A percentile compares a stretch with the other conserved stretches of the same genome.
Evolutionary conservation across 129 eudicot genomes (phyloP).

Genomic region (Artemisia annua): DNA sequence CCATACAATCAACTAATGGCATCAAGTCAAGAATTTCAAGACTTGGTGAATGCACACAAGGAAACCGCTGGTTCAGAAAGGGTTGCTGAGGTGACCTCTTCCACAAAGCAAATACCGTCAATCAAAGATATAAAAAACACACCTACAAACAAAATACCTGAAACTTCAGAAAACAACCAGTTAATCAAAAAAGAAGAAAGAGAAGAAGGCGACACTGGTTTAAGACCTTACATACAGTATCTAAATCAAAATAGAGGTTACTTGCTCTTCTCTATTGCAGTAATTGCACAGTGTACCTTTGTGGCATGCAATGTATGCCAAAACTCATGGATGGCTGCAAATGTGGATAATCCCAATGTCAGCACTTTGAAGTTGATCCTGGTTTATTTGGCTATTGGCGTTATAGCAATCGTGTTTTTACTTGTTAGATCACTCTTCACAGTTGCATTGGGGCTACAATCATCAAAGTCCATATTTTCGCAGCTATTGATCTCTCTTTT

Average conservation of each 20-base stretch:
- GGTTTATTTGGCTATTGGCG: constrained; percentile 75
- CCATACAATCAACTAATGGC: constrained; percentile 66
- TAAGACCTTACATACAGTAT: constrained; percentile 74
- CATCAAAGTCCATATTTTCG: constrained; percentile 76
- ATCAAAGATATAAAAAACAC: constrained; percentile 43
- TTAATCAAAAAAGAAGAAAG: constrained; percentile 89
- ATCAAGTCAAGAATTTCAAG: constrained; percentile 69
- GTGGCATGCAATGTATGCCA: constrained; percentile 67
- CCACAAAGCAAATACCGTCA: constrained; percentile 35
- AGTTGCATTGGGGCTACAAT: constrained; percentile 69
- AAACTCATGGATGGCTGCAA: constrained; percentile 97
- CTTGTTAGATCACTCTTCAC: constrained; percentile 60
- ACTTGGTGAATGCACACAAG: constrained; percentile 88
- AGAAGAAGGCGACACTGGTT: constrained; percentile 87
- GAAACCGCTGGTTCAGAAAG: constrained; percentile 85
- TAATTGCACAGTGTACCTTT: constrained; percentile 54
- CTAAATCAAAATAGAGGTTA: constrained; percentile 69
- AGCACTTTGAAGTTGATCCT: constrained; percentile 55
- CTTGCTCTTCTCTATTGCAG: constrained; percentile 53
- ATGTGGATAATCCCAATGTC: constrained; percentile 65
- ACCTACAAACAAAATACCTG: constrained; percentile 29
- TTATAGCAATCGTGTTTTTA: constrained; percentile 50
- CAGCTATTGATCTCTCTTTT: constrained; percentile 77
- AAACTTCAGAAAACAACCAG: constrained; percentile 48
- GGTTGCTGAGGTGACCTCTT: constrained; percentile 49